Conservation (phyloP, 768 basidiomycete species). For the Postia placenta region DNA sequence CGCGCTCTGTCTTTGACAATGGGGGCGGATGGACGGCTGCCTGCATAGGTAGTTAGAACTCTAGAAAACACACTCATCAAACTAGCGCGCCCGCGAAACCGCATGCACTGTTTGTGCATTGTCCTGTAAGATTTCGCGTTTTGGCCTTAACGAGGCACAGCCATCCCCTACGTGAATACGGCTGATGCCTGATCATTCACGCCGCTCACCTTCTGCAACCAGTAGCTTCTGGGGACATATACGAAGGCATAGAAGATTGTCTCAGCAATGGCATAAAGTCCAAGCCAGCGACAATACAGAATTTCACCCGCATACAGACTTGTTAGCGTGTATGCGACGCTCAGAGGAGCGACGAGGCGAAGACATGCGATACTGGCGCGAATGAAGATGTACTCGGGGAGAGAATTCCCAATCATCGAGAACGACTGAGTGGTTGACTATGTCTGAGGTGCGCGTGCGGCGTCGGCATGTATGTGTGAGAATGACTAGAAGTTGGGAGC, state of each 20-base stretch:
- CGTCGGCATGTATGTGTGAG: too few species aligned
- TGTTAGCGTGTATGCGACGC: conserved; percentile 31
- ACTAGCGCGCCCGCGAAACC: too few species aligned
- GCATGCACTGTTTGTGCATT: too few species aligned
- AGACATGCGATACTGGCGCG: conserved; percentile 37
- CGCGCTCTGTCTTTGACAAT: conserved; percentile 36
- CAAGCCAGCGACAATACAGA: conserved; percentile 25
- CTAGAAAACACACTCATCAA: too few species aligned
- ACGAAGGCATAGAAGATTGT: conserved; percentile 42
- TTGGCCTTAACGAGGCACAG: too few species aligned
- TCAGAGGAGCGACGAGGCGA: conserved; percentile 44
- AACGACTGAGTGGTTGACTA: too few species aligned
- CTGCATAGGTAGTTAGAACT: too few species aligned
- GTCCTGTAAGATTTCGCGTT: too few species aligned
- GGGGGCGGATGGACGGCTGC: conserved; percentile 29
- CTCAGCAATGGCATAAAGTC: conserved; percentile 36
- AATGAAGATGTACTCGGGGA: conserved; percentile 51
- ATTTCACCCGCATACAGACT: conserved; percentile 21
- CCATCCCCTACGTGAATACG: background rate
- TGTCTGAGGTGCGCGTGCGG: too few species aligned
- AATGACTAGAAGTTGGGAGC: too few species aligned
- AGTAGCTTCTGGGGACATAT: conserved; percentile 39
- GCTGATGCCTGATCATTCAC: background rate
- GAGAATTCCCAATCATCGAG: conserved; percentile 25
- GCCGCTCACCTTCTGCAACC: conserved; percentile 42